Evolutionary conservation across 805 yeast species (phyloP).

Genomic region (Wilhelminamyces savonicus): DNA sequence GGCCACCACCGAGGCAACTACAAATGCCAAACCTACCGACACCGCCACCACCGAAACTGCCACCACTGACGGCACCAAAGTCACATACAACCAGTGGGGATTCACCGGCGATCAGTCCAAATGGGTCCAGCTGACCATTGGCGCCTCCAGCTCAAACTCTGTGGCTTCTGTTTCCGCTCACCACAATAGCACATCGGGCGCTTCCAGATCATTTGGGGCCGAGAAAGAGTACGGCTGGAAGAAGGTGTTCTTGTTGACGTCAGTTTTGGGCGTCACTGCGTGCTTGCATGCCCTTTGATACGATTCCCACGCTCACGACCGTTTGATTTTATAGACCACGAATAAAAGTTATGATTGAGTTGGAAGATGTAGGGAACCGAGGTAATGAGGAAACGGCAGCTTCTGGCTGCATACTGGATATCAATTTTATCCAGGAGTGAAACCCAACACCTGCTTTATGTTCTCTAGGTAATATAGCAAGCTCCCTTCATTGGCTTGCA

Average conservation of each 20-base stretch:
- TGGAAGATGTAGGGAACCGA: too few species aligned
- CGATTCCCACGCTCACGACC: background rate
- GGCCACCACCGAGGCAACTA: conserved; percentile 4
- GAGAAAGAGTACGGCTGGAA: conserved; percentile 11
- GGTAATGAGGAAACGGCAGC: too few species aligned
- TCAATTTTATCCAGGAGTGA: too few species aligned
- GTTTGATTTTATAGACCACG: too few species aligned
- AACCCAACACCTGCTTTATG: too few species aligned
- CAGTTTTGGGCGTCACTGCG: conserved; percentile 10
- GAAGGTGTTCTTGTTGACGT: conserved; percentile 10
- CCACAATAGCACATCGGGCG: conserved; percentile 13
- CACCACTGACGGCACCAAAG: conserved; percentile 3
- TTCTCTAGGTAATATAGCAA: too few species aligned
- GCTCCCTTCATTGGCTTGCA: too few species aligned
- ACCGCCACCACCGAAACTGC: conserved; percentile 7
- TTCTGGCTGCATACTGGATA: too few species aligned
- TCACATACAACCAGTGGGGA: conserved; percentile 35
- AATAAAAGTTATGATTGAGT: too few species aligned
- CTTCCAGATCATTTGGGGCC: conserved; percentile 7
- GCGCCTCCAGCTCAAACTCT: conserved; percentile 3
- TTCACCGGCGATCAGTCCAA: conserved; percentile 33
- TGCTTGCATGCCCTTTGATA: conserved; percentile 6
- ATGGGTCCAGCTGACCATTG: conserved; percentile 18
- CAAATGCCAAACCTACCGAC: conserved; percentile 2
- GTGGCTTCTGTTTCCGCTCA: conserved; percentile 9